A percentile compares a stretch with the other conserved stretches of the same genome.
Conservation (phyloP, 2,329 filamentous ascomycete genomes). For the Colletotrichum liaoningense region DNA sequence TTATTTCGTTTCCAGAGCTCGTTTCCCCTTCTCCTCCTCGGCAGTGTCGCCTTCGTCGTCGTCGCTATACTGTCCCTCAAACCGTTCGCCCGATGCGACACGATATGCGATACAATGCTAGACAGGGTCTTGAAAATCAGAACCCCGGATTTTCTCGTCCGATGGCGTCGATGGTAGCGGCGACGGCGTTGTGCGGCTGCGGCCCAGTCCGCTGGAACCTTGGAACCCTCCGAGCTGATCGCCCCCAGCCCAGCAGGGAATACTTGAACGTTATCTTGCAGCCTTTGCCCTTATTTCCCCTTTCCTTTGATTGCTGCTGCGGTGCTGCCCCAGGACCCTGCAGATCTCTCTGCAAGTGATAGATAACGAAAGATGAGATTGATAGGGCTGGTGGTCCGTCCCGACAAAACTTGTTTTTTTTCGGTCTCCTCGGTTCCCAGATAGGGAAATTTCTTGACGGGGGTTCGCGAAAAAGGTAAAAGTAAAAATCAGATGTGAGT, state of each 20-base stretch:
- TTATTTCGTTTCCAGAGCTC: not conserved
- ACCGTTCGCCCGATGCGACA: not conserved
- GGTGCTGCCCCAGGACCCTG: slow-evolving; percentile 28
- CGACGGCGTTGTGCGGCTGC: slow-evolving; percentile 14
- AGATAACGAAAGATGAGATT: slow-evolving; percentile 14
- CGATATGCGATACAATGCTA: not conserved
- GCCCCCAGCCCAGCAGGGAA: slow-evolving; percentile 33
- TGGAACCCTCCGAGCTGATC: slow-evolving; percentile 32
- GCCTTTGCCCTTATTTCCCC: slow-evolving; percentile 10
- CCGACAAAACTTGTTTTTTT: not conserved
- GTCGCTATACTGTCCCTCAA: not conserved
- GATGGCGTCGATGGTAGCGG: slow-evolving; percentile 20
- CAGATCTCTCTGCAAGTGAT: slow-evolving; percentile 35
- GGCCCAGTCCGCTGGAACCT: slow-evolving; percentile 34
- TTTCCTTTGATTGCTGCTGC: not conserved
- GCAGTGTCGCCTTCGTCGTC: not conserved
- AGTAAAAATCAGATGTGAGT: not conserved
- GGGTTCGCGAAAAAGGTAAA: not conserved
- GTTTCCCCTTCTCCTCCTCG: not conserved
- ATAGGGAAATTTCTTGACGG: not conserved
- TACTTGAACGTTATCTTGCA: slow-evolving; percentile 30
- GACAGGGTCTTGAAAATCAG: not conserved
- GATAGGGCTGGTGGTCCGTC: not conserved
- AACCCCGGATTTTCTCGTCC: slow-evolving; percentile 26
- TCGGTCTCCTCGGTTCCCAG: not conserved